Base-by-base conservation (phyloP, 371 early-diverging fungal genomes). In the Synchytrium microbalum region DNA sequence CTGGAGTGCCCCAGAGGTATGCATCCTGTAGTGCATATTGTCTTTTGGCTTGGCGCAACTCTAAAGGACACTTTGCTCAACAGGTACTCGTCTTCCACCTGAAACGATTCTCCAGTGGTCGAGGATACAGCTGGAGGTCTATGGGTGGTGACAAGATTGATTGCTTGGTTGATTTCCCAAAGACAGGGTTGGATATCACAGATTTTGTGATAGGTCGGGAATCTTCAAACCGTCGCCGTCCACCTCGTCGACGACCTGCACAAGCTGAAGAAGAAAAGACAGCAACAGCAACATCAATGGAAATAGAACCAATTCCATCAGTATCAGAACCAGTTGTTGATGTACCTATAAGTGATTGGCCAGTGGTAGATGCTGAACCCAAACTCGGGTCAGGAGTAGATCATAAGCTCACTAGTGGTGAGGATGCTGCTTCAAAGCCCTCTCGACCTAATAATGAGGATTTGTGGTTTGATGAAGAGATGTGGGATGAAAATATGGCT, bases 51-150 rank as follows among this genome's bases (percentile, higher is more conserved):
- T 38, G 19, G 46, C 46, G 5, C 5, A 19, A 38, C 46, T 38
- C 46, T 38, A 5, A 38, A 19, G 19, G 19, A 38, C 13, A 8
- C 25, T 55, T 8, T 55, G 8, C 24, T 28, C 24, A 13, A 55
- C 59, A 78, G 75, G 69, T 89, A 59, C 73, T 96, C 28, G 91
- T 96, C 0, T 86, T 96, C 52, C 95, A 93, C 63, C 74, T 96
- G 55, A 96, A 96, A 73, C 85, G 96, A 30, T 95, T 94, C 68
- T 83, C 87, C 25, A 89, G 86, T 58, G 86, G 86, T 77, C 80
- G 90, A 32, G 72, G 67, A 2, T 72, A 28, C 31, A 59, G 62
- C n/a, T 72, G 66, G 59, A 67, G 73, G 27, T 57, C 63, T 32
- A 66, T 69, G 61, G 65, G 64, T 46, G 68, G 72, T 28, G 88